These are phyloP conservation scores for Cercospora citrullina DNA, from an alignment of 2,329 filamentous ascomycete species.

Conservation along the genomic window DNA sequence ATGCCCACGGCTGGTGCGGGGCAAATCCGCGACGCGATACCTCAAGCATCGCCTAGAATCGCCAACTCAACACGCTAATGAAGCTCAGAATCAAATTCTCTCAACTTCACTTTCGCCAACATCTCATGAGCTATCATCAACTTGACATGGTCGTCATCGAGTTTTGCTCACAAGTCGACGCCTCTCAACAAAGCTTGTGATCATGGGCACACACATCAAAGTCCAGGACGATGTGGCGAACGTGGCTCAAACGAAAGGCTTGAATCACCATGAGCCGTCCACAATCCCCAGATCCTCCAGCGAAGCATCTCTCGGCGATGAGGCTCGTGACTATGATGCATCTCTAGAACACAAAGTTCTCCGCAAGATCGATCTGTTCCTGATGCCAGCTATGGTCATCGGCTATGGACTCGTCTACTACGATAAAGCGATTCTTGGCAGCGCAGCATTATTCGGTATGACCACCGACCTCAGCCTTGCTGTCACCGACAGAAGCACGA, in stretches of 20 bases:
- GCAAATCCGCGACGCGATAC: not conserved
- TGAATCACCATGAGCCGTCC: not conserved
- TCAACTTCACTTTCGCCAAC: not conserved
- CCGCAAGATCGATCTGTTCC: constrained; percentile 4
- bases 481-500: not conserved
- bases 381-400: constrained; percentile 7
- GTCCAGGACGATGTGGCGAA: not conserved
- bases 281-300: not conserved
- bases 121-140: not conserved
- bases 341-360: not conserved
- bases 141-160: not conserved
- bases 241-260: not conserved
- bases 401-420: not conserved
- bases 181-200: not conserved
- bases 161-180: not conserved
- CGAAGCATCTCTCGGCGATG: not conserved
- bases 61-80: constrained; percentile 7
- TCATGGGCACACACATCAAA: not conserved
- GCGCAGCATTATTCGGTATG: constrained; percentile 7
- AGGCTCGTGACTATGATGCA: not conserved
- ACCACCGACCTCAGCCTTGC: constrained; percentile 3
- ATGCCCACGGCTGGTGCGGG: not conserved
- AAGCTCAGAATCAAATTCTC: not conserved
- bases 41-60: not conserved
- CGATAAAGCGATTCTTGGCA: constrained; percentile 7